Percentiles rank a stretch among this genome's conserved stretches.
phyloP scores from a whole-genome alignment of 2,329 filamentous ascomycete genomes.

The Aureobasidium sp. region DNA sequence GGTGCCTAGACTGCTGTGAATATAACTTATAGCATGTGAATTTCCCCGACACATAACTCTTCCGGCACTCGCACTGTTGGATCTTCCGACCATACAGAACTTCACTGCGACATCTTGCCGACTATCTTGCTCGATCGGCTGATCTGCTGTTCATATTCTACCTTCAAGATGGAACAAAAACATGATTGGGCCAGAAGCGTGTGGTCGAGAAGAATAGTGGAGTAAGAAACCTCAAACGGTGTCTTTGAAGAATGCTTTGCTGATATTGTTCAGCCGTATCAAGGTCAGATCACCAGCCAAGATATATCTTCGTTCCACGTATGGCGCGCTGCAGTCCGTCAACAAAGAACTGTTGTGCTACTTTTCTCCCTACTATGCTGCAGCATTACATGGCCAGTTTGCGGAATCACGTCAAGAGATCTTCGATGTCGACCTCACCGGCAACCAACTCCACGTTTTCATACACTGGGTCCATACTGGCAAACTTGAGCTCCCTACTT shows the following conservation, averaged over 20 bases:
- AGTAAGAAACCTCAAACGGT: not conserved
- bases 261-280: not conserved
- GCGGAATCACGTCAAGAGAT: not conserved
- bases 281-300: not conserved
- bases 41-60: not conserved
- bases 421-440: not conserved
- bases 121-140: not conserved
- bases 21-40: not conserved
- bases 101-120: no score
- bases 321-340: not conserved
- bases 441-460: not conserved
- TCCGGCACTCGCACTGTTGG: not conserved
- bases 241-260: not conserved
- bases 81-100: not conserved
- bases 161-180: not conserved
- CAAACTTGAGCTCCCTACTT: not conserved
- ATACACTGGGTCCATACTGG: not conserved
- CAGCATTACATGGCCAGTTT: not conserved
- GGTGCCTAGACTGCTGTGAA: no score
- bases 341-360: slow-evolving; percentile 4
- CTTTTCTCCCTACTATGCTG: not conserved
- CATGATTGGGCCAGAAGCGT: not conserved
- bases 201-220: not conserved
- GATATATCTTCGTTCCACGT: not conserved
- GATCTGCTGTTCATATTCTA: no score